Percentiles rank a stretch among this genome's conserved stretches.
Evolutionary conservation across 2,329 filamentous ascomycete species (phyloP).

Genomic region (Clathrospora elynae): DNA sequence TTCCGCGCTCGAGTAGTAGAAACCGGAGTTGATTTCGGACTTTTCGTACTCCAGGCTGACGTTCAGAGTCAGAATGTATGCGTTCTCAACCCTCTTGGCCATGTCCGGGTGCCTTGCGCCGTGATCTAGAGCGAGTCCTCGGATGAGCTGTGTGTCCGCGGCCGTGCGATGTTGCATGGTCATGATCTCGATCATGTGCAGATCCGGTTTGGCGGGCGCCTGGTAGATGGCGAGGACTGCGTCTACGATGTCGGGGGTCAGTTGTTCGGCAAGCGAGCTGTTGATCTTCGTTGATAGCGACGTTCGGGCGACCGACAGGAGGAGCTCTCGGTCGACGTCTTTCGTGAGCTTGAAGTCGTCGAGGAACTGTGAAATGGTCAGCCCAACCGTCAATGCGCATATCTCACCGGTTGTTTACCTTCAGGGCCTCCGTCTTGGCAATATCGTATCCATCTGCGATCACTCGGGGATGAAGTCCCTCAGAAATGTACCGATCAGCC

Average conservation of each 20-base stretch:
- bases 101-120: constrained; percentile 97
- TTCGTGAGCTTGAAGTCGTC: constrained; percentile 89
- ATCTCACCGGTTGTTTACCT: constrained; percentile 58
- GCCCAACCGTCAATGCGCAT: background rate
- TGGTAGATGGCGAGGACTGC: constrained; percentile 94
- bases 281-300: constrained; percentile 96
- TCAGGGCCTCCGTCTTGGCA: constrained; percentile 88
- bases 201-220: constrained; percentile 85
- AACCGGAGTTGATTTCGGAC: constrained; percentile 97
- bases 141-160: constrained; percentile 93
- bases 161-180: constrained; percentile 99
- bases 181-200: constrained; percentile 99
- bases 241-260: constrained; percentile 95
- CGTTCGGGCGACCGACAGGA: constrained; percentile 90
- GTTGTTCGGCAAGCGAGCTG: constrained; percentile 80
- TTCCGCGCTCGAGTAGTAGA: constrained; percentile 97
- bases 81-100: constrained; percentile 95
- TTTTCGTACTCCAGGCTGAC: constrained; percentile 99
- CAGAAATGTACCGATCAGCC: constrained; percentile 91
- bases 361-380: constrained; percentile 68
- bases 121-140: constrained; percentile 90
- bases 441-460: constrained; percentile 98
- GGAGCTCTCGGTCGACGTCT: constrained; percentile 89
- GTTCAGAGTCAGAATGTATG: constrained; percentile 91
- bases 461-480: constrained; percentile 94